Evolutionary conservation across 2,329 filamentous ascomycete species (phyloP).

Genomic region (Lecanicillium sp.): DNA sequence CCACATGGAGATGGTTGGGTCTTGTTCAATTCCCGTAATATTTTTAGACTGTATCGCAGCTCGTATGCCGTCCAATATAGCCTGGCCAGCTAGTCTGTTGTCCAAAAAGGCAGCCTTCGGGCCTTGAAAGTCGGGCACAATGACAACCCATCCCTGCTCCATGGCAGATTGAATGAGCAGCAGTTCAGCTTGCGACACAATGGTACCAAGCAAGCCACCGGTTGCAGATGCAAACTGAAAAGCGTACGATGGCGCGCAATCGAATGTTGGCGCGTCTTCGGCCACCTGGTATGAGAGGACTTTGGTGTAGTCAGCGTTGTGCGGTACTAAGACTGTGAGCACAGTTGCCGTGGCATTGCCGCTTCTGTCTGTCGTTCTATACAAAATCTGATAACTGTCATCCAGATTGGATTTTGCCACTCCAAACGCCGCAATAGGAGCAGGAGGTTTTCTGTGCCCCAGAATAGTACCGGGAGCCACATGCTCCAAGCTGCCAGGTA

Average conservation of each 20-base stretch:
- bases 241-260: slow-evolving; percentile 21
- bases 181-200: slow-evolving; percentile 16
- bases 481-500: slow-evolving; percentile 6
- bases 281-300: slow-evolving; percentile 36
- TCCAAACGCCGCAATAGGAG: slow-evolving; percentile 9
- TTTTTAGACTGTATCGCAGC: slow-evolving; percentile 24
- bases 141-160: slow-evolving; percentile 36
- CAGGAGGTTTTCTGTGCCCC: slow-evolving; percentile 8
- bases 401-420: slow-evolving; percentile 14
- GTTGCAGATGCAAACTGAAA: slow-evolving; percentile 11
- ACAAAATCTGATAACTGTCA: slow-evolving; percentile 25
- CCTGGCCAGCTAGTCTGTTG: slow-evolving; percentile 31
- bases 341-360: slow-evolving; percentile 27
- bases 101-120: slow-evolving; percentile 33
- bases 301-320: slow-evolving; percentile 16
- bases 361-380: slow-evolving; percentile 28
- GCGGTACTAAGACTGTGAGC: slow-evolving; percentile 29
- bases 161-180: slow-evolving; percentile 21
- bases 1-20: slow-evolving; percentile 37
- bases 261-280: slow-evolving; percentile 28
- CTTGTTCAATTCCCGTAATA: slow-evolving; percentile 20
- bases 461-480: slow-evolving; percentile 10
- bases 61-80: slow-evolving; percentile 35
- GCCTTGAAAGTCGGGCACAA: slow-evolving; percentile 39
- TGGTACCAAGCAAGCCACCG: slow-evolving; percentile 28